Conservation (phyloP, 1,284 basidiomycete species). For the Fomitopsis betulina region DNA sequence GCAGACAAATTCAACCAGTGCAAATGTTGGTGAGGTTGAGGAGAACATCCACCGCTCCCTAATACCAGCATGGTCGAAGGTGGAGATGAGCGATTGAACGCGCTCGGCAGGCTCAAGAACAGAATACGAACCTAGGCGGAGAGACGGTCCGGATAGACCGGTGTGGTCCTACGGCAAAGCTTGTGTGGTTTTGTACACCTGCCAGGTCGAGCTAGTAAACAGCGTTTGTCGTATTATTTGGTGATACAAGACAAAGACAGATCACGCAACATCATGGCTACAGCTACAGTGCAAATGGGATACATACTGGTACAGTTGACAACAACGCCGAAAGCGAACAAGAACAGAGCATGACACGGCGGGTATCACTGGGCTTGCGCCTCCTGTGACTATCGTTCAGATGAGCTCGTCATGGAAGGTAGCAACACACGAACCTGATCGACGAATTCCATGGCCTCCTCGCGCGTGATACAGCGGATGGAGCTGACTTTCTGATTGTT, state of each 20-base stretch:
- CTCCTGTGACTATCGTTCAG: slow-evolving; percentile 33
- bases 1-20: neutral
- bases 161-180: too few species aligned
- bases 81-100: neutral
- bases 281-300: neutral
- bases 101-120: too few species aligned
- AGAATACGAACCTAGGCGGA: neutral
- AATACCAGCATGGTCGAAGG: neutral
- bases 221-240: too few species aligned
- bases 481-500: slow-evolving; percentile 93
- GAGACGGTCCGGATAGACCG: too few species aligned
- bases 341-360: neutral
- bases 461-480: slow-evolving; percentile 76
- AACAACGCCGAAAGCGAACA: neutral
- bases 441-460: slow-evolving; percentile 87
- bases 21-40: too few species aligned
- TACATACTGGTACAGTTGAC: neutral
- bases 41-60: too few species aligned
- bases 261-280: neutral
- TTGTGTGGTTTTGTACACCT: too few species aligned
- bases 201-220: too few species aligned
- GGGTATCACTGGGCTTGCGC: slow-evolving; percentile 48
- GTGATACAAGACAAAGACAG: too few species aligned
- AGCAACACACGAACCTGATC: slow-evolving; percentile 54
- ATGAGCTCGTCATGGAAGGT: neutral